Evolutionary conservation across 164 flowering plant species (phyloP).

Genomic region (Stephania cephalantha): DNA sequence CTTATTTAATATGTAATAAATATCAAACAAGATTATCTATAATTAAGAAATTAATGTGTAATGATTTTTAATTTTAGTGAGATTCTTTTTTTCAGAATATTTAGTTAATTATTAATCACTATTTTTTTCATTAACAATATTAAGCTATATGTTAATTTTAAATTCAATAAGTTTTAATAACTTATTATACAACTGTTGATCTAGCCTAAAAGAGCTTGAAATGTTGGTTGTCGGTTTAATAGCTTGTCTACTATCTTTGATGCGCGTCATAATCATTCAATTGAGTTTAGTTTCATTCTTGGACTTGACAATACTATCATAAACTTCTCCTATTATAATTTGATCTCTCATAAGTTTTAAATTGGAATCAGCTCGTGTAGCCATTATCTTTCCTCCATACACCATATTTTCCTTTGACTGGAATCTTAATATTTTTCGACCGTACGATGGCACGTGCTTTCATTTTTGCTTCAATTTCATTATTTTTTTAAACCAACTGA

Average conservation of each 20-base stretch:
- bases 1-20: no score
- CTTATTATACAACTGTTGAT: no score
- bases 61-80: no score
- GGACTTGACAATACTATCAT: conserved; percentile 44
- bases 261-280: conserved; percentile 47
- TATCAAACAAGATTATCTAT: no score
- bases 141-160: no score
- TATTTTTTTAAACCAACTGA: conserved; percentile 41
- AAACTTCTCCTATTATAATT: conserved; percentile 57
- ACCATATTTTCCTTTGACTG: conserved; percentile 58
- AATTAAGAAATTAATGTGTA: no score
- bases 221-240: conserved; percentile 84
- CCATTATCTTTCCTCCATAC: conserved; percentile 87
- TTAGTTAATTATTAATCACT: no score
- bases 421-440: conserved; percentile 42
- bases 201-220: no score
- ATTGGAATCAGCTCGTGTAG: conserved; percentile 49
- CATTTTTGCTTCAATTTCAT: conserved; percentile 41
- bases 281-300: conserved; percentile 40
- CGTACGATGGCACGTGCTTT: conserved; percentile 56
- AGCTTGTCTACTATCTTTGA: conserved; percentile 42
- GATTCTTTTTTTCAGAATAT: no score
- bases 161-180: no score
- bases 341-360: conserved; percentile 60
- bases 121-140: no score